Conservation (phyloP, 495 filamentous ascomycete genomes). For the Penicillium dipodomyicola region DNA sequence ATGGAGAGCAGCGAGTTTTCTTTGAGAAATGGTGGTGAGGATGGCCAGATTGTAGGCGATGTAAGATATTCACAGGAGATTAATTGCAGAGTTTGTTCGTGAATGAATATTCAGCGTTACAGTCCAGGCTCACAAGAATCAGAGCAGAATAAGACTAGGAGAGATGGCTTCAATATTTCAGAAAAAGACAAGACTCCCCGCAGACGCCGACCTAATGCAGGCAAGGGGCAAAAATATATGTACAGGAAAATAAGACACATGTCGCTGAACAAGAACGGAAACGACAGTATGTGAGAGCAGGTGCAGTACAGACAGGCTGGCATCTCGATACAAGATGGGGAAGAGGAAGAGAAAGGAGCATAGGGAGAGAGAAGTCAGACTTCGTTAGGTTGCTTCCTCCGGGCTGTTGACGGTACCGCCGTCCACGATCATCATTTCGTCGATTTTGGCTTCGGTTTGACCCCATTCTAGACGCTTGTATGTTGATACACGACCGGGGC, state of each 20-base stretch:
- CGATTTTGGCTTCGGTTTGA: slow-evolving; percentile 65
- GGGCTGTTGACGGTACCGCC: slow-evolving; percentile 58
- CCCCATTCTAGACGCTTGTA: slow-evolving; percentile 92
- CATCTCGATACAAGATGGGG: slow-evolving; percentile 10
- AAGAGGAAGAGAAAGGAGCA: slow-evolving; percentile 14
- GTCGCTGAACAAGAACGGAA: slow-evolving; percentile 12
- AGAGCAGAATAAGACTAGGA: slow-evolving; percentile 14
- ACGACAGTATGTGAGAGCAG: slow-evolving; percentile 19
- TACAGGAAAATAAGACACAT: slow-evolving; percentile 21
- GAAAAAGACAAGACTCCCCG: slow-evolving; percentile 22
- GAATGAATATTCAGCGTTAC: neutral
- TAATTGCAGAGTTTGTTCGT: neutral
- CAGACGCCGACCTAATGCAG: slow-evolving; percentile 28
- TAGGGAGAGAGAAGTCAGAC: slow-evolving; percentile 8
- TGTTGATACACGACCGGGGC: slow-evolving; percentile 78
- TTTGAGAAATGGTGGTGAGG: slow-evolving; percentile 87
- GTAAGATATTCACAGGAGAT: neutral
- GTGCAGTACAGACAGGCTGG: slow-evolving; percentile 10
- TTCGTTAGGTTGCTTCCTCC: slow-evolving; percentile 16
- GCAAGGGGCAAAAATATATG: slow-evolving; percentile 28
- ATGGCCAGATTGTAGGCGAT: neutral
- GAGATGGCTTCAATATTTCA: slow-evolving; percentile 25
- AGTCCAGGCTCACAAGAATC: neutral
- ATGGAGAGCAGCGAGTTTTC: slow-evolving; percentile 54
- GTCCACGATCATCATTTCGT: slow-evolving; percentile 87